phyloP scores from a whole-genome alignment of 1,284 basidiomycete species.

The Chiua sp. region DNA sequence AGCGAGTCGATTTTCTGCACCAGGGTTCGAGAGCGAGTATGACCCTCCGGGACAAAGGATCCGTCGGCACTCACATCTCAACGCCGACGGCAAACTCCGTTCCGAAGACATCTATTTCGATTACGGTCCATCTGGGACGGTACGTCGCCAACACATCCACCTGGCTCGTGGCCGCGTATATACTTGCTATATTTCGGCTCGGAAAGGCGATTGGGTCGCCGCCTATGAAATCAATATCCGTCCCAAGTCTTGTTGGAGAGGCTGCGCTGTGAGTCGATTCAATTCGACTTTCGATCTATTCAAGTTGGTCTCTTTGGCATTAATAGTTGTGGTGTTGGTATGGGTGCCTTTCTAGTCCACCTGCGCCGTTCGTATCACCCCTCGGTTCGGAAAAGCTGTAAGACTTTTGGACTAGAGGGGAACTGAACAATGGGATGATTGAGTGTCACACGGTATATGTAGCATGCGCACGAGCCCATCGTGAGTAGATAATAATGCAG shows the following conservation, averaged over 20 bases:
- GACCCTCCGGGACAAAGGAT: slow-evolving; percentile 31
- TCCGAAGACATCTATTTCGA: slow-evolving; percentile 24
- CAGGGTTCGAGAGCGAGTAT: not conserved
- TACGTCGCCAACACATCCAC: slow-evolving; percentile 18
- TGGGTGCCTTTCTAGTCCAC: slow-evolving; percentile 12
- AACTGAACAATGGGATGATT: not conserved
- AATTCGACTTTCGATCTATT: too few species aligned
- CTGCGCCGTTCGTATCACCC: slow-evolving; percentile 26
- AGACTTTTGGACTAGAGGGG: slow-evolving; percentile 9
- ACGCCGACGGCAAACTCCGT: slow-evolving; percentile 21
- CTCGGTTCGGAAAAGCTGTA: slow-evolving; percentile 18
- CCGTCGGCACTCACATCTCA: slow-evolving; percentile 25
- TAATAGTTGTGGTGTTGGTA: not conserved
- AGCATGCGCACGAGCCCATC: too few species aligned
- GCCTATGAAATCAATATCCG: slow-evolving; percentile 31
- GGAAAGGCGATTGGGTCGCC: slow-evolving; percentile 24
- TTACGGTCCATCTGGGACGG: slow-evolving; percentile 31
- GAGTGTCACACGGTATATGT: too few species aligned
- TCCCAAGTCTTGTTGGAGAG: slow-evolving; percentile 20
- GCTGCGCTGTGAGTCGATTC: slow-evolving; percentile 27
- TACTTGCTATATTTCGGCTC: slow-evolving; percentile 27
- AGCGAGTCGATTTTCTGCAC: slow-evolving; percentile 12
- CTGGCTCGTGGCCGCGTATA: slow-evolving; percentile 23
- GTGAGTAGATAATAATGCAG: too few species aligned
- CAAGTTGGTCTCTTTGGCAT: not conserved